Percentiles rank a stretch among this genome's conserved stretches.
Evolutionary conservation across 225 moss, liverwort and hornwort species (phyloP).

Genomic region (Takakia lepidozioides): DNA sequence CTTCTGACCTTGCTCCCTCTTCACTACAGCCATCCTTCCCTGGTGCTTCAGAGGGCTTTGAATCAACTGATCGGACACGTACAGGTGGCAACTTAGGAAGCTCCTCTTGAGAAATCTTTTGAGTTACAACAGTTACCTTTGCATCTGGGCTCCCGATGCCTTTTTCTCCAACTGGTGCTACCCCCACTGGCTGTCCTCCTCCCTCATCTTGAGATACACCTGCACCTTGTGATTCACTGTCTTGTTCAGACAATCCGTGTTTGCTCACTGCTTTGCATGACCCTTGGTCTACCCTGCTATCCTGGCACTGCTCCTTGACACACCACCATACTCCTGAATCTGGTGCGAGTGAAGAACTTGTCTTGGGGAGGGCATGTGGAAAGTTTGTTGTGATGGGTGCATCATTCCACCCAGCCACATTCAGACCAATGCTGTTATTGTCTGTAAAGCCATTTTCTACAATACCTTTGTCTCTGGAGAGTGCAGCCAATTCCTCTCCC

Average conservation of each 20-base stretch:
- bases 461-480: constrained; percentile 3
- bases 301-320: constrained; percentile 10
- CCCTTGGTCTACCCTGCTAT: background rate
- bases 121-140: constrained; percentile 33
- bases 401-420: constrained; percentile 32
- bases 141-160: constrained; percentile 15
- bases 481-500: constrained; percentile 1
- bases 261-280: constrained; percentile 9
- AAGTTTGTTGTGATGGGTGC: constrained; percentile 39
- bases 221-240: constrained; percentile 6
- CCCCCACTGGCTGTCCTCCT: constrained; percentile 8
- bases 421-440: constrained; percentile 8
- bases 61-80: constrained; percentile 72
- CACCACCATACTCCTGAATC: constrained; percentile 19
- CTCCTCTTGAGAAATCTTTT: constrained; percentile 50
- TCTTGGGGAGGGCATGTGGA: constrained; percentile 26
- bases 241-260: constrained; percentile 7
- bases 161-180: constrained; percentile 32
- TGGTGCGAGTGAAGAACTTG: constrained; percentile 18
- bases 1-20: constrained; percentile 39
- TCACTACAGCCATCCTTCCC: constrained; percentile 32
- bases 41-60: constrained; percentile 48
- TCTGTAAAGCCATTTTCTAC: constrained; percentile 11
- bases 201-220: constrained; percentile 10
- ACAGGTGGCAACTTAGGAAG: constrained; percentile 91